phyloP scores from a whole-genome alignment of 2,329 filamentous ascomycete genomes.

The Aquanectria penicillioides region DNA sequence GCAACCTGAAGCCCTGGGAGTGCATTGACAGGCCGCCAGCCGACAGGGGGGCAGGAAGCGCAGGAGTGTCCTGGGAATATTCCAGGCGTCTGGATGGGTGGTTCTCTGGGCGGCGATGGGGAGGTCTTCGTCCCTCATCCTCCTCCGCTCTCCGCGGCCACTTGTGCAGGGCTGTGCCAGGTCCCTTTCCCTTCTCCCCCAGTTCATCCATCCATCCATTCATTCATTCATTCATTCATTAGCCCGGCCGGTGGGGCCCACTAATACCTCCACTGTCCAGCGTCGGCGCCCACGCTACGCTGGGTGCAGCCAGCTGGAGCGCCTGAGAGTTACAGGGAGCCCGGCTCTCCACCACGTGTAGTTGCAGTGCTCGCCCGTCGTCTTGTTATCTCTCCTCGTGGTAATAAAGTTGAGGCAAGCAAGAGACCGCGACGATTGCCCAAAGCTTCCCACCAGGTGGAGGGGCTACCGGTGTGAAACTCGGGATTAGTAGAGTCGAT shows the following conservation, averaged over 20 bases:
- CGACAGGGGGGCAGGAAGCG: slow-evolving; percentile 11
- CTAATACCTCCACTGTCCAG: slow-evolving; percentile 23
- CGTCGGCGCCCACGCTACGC: slow-evolving; percentile 10
- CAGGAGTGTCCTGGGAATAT: slow-evolving; percentile 16
- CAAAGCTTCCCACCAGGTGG: background rate
- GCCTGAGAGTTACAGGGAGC: slow-evolving; percentile 28
- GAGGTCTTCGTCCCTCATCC: background rate
- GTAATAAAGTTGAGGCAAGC: slow-evolving; percentile 9
- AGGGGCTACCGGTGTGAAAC: slow-evolving; percentile 16
- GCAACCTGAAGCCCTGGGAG: slow-evolving; percentile 15
- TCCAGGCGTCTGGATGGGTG: slow-evolving; percentile 34
- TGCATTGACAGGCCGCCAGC: slow-evolving; percentile 11
- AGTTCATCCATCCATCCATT: background rate
- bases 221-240: background rate
- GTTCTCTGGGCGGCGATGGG: slow-evolving; percentile 5
- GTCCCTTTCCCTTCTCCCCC: background rate
- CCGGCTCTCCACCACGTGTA: slow-evolving; percentile 28
- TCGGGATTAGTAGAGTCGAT: background rate
- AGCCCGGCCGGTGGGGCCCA: slow-evolving; percentile 24
- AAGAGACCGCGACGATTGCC: background rate
- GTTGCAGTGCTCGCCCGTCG: background rate
- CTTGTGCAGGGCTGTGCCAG: too few species aligned
- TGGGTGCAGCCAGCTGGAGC: slow-evolving; percentile 15
- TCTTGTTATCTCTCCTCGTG: slow-evolving; percentile 4
- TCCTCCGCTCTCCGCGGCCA: background rate